Evolutionary conservation across 2,329 filamentous ascomycete species (phyloP), one percentile per base, ranked within the genome.

Genomic region (Cladophialophora yegresii): DNA sequence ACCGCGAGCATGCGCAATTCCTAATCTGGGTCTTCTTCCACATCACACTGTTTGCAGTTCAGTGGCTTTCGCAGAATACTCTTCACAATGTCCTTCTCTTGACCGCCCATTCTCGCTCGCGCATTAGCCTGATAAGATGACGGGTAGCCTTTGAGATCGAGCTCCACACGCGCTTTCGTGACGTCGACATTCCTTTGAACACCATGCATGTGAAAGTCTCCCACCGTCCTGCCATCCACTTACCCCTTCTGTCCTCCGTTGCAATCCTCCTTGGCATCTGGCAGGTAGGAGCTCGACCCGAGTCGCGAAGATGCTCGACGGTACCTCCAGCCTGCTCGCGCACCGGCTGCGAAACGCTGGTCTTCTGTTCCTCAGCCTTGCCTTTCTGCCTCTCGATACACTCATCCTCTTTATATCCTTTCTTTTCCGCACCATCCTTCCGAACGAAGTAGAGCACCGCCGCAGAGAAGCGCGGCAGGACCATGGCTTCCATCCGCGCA

Each of bases 321-420:
- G 69, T 22, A 66, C 67, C 53, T 77, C 76, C 7, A 73, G 75
- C 13, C 45, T 53, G 22, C 72, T 75, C 56, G 68, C 72, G 23
- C 83, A 85, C 71, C 68, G 77, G 40, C 72, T 79, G 58, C 83
- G 84, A 71, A 84, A 85, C 66, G 54, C 76, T 13, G 71, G 77
- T 20, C 77, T 86, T 16, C 74, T 85, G 13, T 6, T 69, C 16
- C 67, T 79, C 36, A 75, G 73, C 58, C 36, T 79, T 4, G 36
- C 78, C 2, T 75, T 80, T 58, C 76, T 87, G 2, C 85, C 85
- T 0, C 63, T 86, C n/a, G 75, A 80, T 62, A 83, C 79, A 3
- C 68, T 74, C 30, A 72, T 85, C 51, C 72, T 84, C 7, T 58
- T 77, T 16, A 58, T 74, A 26, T 74, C 78, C 72, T 76, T 77